Evolutionary conservation across 768 basidiomycete genomes (phyloP).

Genomic region (Melanogaster broomeanus): DNA sequence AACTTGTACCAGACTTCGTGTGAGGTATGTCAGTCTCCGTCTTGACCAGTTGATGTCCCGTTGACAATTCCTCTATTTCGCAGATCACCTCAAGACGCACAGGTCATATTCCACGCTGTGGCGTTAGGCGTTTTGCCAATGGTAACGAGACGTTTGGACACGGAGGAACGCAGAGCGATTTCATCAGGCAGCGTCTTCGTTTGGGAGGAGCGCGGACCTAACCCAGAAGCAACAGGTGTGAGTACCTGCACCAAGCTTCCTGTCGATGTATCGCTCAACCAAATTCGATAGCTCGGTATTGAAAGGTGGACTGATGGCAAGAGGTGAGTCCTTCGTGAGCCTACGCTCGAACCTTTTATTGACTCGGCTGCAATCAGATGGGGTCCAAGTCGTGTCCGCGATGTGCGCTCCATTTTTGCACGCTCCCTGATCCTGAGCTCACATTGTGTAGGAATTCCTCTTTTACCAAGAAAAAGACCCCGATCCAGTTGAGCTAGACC

Average conservation of each 20-base stretch:
- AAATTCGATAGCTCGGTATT: slow-evolving; percentile 57
- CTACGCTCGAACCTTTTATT: background rate
- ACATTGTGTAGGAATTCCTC: slow-evolving; percentile 61
- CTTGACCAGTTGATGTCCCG: background rate
- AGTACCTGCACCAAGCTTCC: slow-evolving; percentile 22
- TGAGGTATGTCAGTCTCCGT: slow-evolving; percentile 33
- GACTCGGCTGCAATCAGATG: slow-evolving; percentile 41
- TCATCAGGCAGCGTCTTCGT: slow-evolving; percentile 76
- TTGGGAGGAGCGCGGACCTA: slow-evolving; percentile 80
- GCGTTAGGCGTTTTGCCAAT: slow-evolving; percentile 57
- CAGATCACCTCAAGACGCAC: slow-evolving; percentile 65
- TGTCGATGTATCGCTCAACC: slow-evolving; percentile 1
- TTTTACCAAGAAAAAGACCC: slow-evolving; percentile 71
- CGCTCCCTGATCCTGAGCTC: background rate
- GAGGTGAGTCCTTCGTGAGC: slow-evolving; percentile 21
- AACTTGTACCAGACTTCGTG: slow-evolving; percentile 64
- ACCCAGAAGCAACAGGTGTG: slow-evolving; percentile 67
- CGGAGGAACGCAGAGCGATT: slow-evolving; percentile 72
- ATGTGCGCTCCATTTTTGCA: slow-evolving; percentile 47
- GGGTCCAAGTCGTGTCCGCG: slow-evolving; percentile 78
- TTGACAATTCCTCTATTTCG: background rate
- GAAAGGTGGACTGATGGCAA: slow-evolving; percentile 84
- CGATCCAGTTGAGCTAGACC: slow-evolving; percentile 49
- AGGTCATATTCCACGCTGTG: slow-evolving; percentile 76
- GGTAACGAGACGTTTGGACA: slow-evolving; percentile 70